phyloP scores from a whole-genome alignment of 495 filamentous ascomycete species.

The Aspergillus heteromorphus region DNA sequence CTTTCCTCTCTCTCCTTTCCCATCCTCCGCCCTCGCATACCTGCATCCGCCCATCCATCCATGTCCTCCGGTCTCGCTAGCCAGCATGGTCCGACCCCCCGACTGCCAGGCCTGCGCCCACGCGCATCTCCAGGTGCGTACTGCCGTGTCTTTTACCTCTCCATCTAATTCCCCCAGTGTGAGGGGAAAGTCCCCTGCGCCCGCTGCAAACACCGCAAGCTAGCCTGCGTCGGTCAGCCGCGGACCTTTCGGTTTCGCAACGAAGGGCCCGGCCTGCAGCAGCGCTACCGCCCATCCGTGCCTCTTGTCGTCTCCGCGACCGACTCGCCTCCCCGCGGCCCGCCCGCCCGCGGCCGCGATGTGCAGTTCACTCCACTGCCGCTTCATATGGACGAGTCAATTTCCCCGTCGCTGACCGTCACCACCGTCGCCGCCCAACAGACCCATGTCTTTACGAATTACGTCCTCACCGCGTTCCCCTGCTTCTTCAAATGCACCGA shows the following conservation, averaged over 20 bases:
- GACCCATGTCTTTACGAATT: conserved; percentile 25
- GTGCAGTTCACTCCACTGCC: neutral
- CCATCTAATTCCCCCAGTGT: conserved; percentile 17
- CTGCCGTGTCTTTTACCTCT: neutral
- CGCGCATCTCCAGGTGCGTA: conserved; percentile 23
- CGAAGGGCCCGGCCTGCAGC: conserved; percentile 19
- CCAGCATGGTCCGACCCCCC: conserved; percentile 38
- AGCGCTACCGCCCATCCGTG: conserved; percentile 16
- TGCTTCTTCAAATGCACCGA: conserved; percentile 27
- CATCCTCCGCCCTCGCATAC: neutral
- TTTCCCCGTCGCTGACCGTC: conserved; percentile 22
- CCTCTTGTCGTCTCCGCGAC: neutral
- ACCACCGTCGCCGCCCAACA: conserved; percentile 21
- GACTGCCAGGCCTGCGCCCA: conserved; percentile 33
- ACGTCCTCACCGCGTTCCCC: conserved; percentile 20
- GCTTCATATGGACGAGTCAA: conserved; percentile 17
- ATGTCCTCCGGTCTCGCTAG: conserved; percentile 13
- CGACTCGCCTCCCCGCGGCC: conserved; percentile 2
- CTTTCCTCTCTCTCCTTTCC: conserved; percentile 3
- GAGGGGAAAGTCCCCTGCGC: conserved; percentile 27
- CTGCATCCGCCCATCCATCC: neutral
- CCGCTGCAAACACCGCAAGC: conserved; percentile 22
- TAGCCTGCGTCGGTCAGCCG: conserved; percentile 21
- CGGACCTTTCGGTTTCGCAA: conserved; percentile 19
- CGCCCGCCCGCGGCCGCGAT: neutral